Evolutionary conservation across 441 rosid species (phyloP), one percentile per base, ranked within the genome.

Genomic region (Aquilaria agallochum): DNA sequence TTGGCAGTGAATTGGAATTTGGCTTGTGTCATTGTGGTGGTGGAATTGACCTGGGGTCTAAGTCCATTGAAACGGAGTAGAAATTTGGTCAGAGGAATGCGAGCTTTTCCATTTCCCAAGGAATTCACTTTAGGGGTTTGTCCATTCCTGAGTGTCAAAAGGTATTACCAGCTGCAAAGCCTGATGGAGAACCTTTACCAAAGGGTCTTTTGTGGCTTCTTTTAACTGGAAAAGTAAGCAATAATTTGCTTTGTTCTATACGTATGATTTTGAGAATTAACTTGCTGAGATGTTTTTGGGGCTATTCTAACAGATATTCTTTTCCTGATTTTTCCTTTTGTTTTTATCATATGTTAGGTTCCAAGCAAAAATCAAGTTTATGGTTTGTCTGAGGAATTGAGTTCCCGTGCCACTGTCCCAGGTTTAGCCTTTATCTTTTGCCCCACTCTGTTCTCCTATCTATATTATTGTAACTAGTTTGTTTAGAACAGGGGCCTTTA

Each of bases 121-220:
- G 99, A 59, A 95, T 95, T 58, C 96, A 93, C 54, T 95, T 92
- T 65, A 78, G 97, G 72, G 92, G 99, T n/a, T 72, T 95, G 69
- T 82, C 99, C 0, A 95, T 95, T 80, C 99, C 96, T 62, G 96
- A 95, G 75, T 95, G 99, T 81, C 98, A 95, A 63, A 88, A 88
- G 78, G 60, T 95, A 60, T 78, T 92, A 71, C 99, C 99, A 45
- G 85, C 84, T 63, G 97, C 92, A 60, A 81, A 80, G 72, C 82
- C 92, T 70, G 95, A 82, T 46, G 96, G 96, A 56, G 99, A 95
- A 75, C 99, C 99, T 68, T 75, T 89, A 64, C 99, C 96, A 0
- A 98, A 95, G 83, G 98, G 98, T 66, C 89, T 95, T 66, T 77
- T 95, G 12, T 95, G 99, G 99, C 97, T 95, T 73, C 96, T 95